Conservation (phyloP, 768 basidiomycete species). For the Clitopilus hobsonii region DNA sequence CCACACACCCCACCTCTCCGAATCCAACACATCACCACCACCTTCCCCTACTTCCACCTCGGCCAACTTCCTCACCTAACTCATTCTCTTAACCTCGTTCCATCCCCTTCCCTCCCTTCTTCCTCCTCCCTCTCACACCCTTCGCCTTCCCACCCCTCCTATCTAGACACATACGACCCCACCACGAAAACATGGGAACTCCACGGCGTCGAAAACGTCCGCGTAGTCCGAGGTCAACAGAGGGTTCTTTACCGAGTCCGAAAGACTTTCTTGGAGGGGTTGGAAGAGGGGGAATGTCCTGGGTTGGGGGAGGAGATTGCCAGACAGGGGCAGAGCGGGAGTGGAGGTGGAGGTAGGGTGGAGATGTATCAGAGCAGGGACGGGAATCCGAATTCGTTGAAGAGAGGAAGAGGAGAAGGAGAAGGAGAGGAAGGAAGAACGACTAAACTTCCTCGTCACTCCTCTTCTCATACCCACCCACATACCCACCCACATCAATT, state of each 20-base stretch:
- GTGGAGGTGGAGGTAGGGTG: too few relatives aligned
- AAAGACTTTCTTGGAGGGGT: constrained; percentile 52
- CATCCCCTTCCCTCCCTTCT: too few relatives aligned
- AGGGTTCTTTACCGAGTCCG: constrained; percentile 59
- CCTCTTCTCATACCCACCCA: too few relatives aligned
- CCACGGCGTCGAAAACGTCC: constrained; percentile 54
- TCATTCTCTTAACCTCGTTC: too few relatives aligned
- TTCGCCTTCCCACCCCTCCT: too few relatives aligned
- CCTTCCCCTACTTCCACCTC: constrained; percentile 64
- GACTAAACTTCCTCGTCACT: constrained; percentile 10
- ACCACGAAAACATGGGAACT: constrained; percentile 62
- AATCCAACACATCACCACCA: constrained; percentile 50
- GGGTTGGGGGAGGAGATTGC: constrained; percentile 53
- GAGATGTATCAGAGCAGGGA: too few relatives aligned
- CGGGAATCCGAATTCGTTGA: too few relatives aligned
- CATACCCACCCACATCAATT: too few relatives aligned
- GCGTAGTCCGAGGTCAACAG: constrained; percentile 55
- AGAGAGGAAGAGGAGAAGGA: too few relatives aligned
- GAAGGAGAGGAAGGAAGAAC: too few relatives aligned
- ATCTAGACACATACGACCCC: constrained; percentile 57
- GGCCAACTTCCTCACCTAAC: constrained; percentile 43
- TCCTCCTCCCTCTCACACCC: too few relatives aligned
- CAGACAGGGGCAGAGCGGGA: too few relatives aligned
- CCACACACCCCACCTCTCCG: constrained; percentile 51
- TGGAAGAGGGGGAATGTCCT: constrained; percentile 53